Evolutionary conservation across 352 stramenopile genomes (phyloP).

Genomic region (Phytophthora niederhauseri): DNA sequence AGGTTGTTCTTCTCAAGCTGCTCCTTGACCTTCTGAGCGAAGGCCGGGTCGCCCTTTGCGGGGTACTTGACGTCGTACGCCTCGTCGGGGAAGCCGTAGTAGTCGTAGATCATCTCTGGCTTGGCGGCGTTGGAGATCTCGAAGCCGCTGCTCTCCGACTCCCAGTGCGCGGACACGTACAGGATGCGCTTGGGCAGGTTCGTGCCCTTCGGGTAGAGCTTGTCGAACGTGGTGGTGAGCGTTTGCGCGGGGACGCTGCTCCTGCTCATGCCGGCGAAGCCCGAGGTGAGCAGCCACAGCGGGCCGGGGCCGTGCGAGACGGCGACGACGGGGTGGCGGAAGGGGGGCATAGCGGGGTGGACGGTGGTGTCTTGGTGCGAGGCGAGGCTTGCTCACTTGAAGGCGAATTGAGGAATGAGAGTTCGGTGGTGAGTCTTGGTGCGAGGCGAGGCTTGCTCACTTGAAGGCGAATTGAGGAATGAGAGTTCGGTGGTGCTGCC

Average conservation of each 20-base stretch:
- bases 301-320: constrained; percentile 5
- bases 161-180: constrained; percentile 83
- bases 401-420: not conserved
- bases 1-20: constrained; percentile 50
- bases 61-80: constrained; percentile 84
- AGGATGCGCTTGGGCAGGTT: constrained; percentile 61
- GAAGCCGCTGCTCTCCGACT: constrained; percentile 33
- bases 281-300: constrained; percentile 2
- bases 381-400: not conserved
- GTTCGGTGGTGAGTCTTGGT: too few relatives aligned
- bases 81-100: constrained; percentile 81
- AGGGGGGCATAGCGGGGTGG: not conserved
- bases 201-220: constrained; percentile 28
- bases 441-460: too few relatives aligned
- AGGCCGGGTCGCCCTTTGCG: constrained; percentile 31
- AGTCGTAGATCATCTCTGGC: constrained; percentile 83
- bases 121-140: constrained; percentile 46
- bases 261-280: not conserved
- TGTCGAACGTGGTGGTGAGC: constrained; percentile 20
- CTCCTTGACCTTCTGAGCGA: constrained; percentile 66
- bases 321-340: constrained; percentile 4
- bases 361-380: not conserved
- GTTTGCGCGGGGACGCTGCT: not conserved
- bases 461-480: not conserved
- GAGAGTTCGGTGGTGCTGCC: constrained; percentile 16